phyloP scores from a whole-genome alignment of 805 yeast species.

The Lipomyces kockii region DNA sequence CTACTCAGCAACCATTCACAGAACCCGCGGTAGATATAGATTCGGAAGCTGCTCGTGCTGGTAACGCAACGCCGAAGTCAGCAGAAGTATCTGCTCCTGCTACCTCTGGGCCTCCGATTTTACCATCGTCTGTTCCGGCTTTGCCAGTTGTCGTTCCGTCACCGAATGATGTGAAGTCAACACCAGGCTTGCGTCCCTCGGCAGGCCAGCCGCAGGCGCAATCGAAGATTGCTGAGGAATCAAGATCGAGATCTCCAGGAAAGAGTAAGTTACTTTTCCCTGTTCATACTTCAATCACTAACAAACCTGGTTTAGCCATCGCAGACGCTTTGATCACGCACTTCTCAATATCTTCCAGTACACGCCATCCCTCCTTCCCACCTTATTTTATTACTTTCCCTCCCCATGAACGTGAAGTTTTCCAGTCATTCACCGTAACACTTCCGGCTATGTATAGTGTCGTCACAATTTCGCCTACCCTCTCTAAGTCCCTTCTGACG shows the following conservation, averaged over 20 bases:
- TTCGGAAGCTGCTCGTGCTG: background rate
- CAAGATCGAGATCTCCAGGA: slow-evolving; percentile 26
- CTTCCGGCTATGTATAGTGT: slow-evolving; percentile 32
- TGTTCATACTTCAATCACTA: background rate
- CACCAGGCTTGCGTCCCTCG: slow-evolving; percentile 2
- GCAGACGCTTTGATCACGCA: slow-evolving; percentile 33
- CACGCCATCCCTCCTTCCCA: slow-evolving; percentile 17
- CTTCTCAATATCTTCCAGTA: slow-evolving; percentile 25
- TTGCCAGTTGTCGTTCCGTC: slow-evolving; percentile 27
- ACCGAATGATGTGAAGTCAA: slow-evolving; percentile 4
- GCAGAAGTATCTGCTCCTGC: background rate
- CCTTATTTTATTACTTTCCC: slow-evolving; percentile 32
- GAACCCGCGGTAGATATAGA: background rate
- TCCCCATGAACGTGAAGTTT: slow-evolving; percentile 30
- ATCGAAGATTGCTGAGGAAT: slow-evolving; percentile 28
- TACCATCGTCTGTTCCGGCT: slow-evolving; percentile 26
- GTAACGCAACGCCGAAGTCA: background rate
- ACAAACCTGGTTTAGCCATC: slow-evolving; percentile 13
- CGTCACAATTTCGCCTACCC: slow-evolving; percentile 36
- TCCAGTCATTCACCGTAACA: slow-evolving; percentile 33
- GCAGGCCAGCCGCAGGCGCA: slow-evolving; percentile 4
- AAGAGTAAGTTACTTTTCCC: slow-evolving; percentile 19
- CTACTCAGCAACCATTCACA: background rate
- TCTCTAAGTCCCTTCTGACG: slow-evolving; percentile 27
- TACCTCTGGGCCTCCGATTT: slow-evolving; percentile 9